Evolutionary conservation across 2,329 filamentous ascomycete species (phyloP).

Genomic region (Cadophora luteo-olivacea): DNA sequence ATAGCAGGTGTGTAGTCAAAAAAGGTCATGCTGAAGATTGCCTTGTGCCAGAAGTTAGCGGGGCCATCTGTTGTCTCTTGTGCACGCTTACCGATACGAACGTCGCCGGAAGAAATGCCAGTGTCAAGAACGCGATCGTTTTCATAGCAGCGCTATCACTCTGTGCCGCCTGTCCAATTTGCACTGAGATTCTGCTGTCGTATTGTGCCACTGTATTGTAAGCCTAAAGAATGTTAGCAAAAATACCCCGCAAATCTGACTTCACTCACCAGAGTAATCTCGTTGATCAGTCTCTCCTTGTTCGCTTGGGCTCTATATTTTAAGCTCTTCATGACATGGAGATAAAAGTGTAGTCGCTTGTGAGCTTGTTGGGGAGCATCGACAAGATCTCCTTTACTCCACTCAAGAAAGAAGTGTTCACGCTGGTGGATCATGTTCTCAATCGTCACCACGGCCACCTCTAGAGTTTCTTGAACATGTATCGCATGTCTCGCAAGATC

Average conservation of each 20-base stretch:
- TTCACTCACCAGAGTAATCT: slow-evolving; percentile 19
- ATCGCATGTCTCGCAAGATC: no score
- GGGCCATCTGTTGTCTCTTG: neutral
- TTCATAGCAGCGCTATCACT: slow-evolving; percentile 58
- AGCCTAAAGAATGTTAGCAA: neutral
- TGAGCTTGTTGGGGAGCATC: slow-evolving; percentile 5
- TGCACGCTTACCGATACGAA: neutral
- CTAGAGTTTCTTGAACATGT: no score
- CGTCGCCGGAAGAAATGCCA: slow-evolving; percentile 47
- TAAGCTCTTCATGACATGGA: slow-evolving; percentile 22
- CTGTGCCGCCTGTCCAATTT: slow-evolving; percentile 50
- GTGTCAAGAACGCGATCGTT: slow-evolving; percentile 55
- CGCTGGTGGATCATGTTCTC: neutral
- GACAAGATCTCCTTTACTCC: neutral
- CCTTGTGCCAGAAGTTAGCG: neutral
- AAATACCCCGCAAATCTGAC: no score
- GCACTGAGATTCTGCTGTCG: slow-evolving; percentile 48
- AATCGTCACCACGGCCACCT: no score
- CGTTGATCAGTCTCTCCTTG: slow-evolving; percentile 24
- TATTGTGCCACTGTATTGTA: slow-evolving; percentile 54
- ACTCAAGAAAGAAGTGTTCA: neutral
- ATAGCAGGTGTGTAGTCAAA: neutral
- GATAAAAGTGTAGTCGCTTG: slow-evolving; percentile 14
- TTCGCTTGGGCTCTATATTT: slow-evolving; percentile 18
- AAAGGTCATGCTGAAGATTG: neutral